Percentiles rank a stretch among this genome's conserved stretches.
Evolutionary conservation across 2,329 filamentous ascomycete species (phyloP).

Genomic region (Diaporthe vexans): DNA sequence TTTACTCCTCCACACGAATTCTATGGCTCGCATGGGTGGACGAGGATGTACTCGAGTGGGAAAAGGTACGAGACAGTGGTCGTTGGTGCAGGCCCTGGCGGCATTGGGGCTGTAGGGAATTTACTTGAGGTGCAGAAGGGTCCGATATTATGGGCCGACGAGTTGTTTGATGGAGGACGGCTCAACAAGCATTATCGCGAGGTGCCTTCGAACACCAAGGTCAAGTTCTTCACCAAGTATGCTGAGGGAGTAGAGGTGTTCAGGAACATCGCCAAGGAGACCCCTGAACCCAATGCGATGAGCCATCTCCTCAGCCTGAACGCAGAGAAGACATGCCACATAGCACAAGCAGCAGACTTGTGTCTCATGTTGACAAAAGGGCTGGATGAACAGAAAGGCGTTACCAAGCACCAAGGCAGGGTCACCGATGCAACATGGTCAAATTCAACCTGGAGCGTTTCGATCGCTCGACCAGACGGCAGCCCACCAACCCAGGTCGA

Average conservation of each 20-base stretch:
- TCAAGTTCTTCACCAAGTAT: slow-evolving; percentile 70
- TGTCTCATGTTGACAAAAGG: slow-evolving; percentile 60
- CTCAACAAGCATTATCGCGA: slow-evolving; percentile 69
- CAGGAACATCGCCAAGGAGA: slow-evolving; percentile 61
- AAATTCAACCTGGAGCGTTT: slow-evolving; percentile 44
- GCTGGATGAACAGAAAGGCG: slow-evolving; percentile 54
- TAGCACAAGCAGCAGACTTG: slow-evolving; percentile 71
- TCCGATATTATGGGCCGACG: slow-evolving; percentile 71
- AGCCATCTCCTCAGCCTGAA: slow-evolving; percentile 65
- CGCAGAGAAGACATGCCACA: slow-evolving; percentile 69
- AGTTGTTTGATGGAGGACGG: slow-evolving; percentile 66
- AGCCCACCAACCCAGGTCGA: slow-evolving; percentile 50
- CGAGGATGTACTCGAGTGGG: slow-evolving; percentile 41
- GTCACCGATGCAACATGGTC: slow-evolving; percentile 54
- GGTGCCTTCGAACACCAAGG: slow-evolving; percentile 74
- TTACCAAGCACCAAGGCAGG: slow-evolving; percentile 54
- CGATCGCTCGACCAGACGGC: slow-evolving; percentile 30
- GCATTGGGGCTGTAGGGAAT: slow-evolving; percentile 73
- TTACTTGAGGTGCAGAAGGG: slow-evolving; percentile 66
- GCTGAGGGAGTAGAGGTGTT: slow-evolving; percentile 68
- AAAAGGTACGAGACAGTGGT: slow-evolving; percentile 43
- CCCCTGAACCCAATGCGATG: slow-evolving; percentile 67
- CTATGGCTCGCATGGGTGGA: slow-evolving; percentile 36
- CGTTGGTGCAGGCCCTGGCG: slow-evolving; percentile 47
- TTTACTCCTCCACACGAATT: slow-evolving; percentile 39